These are phyloP conservation scores for Saccharomyces hybrid DNA, from an alignment of 1,139 yeast genomes.

Conservation along the genomic window DNA sequence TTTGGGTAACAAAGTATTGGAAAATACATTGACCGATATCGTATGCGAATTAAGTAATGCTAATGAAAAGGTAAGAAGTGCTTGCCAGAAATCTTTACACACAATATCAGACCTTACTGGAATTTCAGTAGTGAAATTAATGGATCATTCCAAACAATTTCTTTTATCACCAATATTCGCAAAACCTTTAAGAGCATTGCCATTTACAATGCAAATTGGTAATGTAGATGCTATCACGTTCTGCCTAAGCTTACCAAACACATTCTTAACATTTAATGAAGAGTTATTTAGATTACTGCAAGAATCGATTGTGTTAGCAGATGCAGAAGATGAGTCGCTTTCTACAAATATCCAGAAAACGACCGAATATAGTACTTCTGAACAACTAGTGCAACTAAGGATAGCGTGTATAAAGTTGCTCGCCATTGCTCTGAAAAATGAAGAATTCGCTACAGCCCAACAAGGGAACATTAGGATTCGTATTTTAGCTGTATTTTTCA, in stretches of 20 bases:
- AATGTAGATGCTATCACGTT: conserved; percentile 93
- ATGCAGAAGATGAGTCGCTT: conserved; percentile 93
- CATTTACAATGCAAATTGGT: conserved; percentile 98
- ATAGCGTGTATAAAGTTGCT: conserved; percentile 82
- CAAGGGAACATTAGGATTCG: conserved; percentile 78
- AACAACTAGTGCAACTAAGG: conserved; percentile 76
- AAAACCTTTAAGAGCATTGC: conserved; percentile 90
- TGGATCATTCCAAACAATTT: conserved; percentile 75
- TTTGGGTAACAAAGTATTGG: conserved; percentile 60
- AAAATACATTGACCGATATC: conserved; percentile 74
- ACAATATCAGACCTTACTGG: conserved; percentile 63
- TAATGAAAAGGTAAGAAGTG: conserved; percentile 69
- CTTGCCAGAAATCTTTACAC: conserved; percentile 66
- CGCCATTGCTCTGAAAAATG: conserved; percentile 75
- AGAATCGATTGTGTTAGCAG: conserved; percentile 90
- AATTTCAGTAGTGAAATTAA: conserved; percentile 63
- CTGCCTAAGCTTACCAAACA: conserved; percentile 71
- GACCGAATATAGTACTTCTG: conserved; percentile 79
- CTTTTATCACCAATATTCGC: conserved; percentile 90
- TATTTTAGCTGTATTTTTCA: conserved; percentile 88
- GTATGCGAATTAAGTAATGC: conserved; percentile 92
- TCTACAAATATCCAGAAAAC: conserved; percentile 73
- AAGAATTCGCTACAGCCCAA: conserved; percentile 67
- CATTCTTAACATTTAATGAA: conserved; percentile 80
- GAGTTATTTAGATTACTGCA: conserved; percentile 75